Evolutionary conservation across 2,329 filamentous ascomycete species (phyloP), one percentile per base, ranked within the genome.

Genomic region (Emmonsiellopsis sp.): DNA sequence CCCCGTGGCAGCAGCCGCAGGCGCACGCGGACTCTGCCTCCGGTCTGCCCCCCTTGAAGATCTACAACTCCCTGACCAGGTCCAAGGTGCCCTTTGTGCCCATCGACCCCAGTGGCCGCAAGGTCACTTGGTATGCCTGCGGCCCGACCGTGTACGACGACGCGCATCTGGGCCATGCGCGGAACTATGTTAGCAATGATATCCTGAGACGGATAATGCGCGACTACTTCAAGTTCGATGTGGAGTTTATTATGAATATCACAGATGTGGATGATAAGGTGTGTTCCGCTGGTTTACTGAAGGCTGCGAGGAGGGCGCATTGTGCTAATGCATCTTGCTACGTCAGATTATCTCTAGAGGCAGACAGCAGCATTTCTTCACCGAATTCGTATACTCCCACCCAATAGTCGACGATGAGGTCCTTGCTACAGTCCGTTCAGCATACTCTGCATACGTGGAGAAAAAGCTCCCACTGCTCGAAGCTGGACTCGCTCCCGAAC

Each of bases 171-270:
- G 86, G 88, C 33, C 89, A 95, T 70, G 89, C 88, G 33, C 79
- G 88, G 61, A 95, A 95, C 73, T 95, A 95, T 79, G 87, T 95
- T 58, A 88, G 85, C 49, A 92, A 88, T 45, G 90, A 95, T 69
- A 90, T 95, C 58, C 84, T 95, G 61, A 81, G 90, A 56, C 83
- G 90, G 62, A 88, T 95, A 62, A 72, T 95, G 69, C 77, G 80
- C 63, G 83, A 92, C 68, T 92, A 93, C 71, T 94, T 95, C 68
- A 82, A 83, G 56, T 93, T 87, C 68, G 75, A 89, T 42, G 82
- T 95, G 60, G 82, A 84, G 56, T 95, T 94, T 72, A 87, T 95
- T 59, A 93, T 94, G 85, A 95, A 95, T 72, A 89, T 93, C 58
- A 95, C 90, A 32, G 90, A 92, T 62, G 80, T 92, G 40, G 86